Percentiles rank a stretch among this genome's conserved stretches.
Conservation (phyloP, 192 early-diverging fungal genomes). For the Chytriomyces sp. region DNA sequence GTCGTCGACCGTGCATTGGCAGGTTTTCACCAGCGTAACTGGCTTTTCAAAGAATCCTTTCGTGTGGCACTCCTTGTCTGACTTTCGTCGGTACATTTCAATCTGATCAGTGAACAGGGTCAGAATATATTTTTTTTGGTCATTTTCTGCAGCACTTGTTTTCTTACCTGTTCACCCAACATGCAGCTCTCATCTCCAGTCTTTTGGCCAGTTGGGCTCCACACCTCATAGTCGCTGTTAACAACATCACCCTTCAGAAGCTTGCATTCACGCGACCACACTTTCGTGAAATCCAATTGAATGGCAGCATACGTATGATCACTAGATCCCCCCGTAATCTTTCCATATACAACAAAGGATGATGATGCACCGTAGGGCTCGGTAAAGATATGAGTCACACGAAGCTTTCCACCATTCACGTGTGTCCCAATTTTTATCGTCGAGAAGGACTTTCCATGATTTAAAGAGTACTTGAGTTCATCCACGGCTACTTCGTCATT, state of each 20-base stretch:
- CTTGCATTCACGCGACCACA: constrained; percentile 71
- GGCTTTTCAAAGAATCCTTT: constrained; percentile 35
- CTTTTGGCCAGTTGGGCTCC: constrained; percentile 66
- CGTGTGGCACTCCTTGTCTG: constrained; percentile 43
- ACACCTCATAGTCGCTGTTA: constrained; percentile 73
- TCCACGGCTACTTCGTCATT: constrained; percentile 72
- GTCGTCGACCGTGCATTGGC: constrained; percentile 54
- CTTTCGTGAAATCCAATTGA: constrained; percentile 72
- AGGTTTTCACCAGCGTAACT: constrained; percentile 19
- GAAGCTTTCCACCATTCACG: constrained; percentile 36
- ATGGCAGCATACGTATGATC: constrained; percentile 43
- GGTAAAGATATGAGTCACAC: constrained; percentile 44
- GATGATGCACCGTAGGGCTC: constrained; percentile 41
- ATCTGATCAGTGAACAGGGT: constrained; percentile 30
- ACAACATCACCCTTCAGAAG: constrained; percentile 59
- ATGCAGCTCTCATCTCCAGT: constrained; percentile 64
- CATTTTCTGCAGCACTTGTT: constrained; percentile 39
- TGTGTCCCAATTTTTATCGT: constrained; percentile 6
- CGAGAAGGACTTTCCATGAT: constrained; percentile 35
- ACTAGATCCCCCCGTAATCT: constrained; percentile 2
- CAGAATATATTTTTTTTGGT: constrained; percentile 30
- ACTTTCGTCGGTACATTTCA: constrained; percentile 50
- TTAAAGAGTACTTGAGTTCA: constrained; percentile 47
- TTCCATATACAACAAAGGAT: constrained; percentile 39
- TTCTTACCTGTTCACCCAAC: constrained; percentile 73